Base-by-base conservation (phyloP, 768 basidiomycete genomes). In the Suillus fuscotomentosus region DNA sequence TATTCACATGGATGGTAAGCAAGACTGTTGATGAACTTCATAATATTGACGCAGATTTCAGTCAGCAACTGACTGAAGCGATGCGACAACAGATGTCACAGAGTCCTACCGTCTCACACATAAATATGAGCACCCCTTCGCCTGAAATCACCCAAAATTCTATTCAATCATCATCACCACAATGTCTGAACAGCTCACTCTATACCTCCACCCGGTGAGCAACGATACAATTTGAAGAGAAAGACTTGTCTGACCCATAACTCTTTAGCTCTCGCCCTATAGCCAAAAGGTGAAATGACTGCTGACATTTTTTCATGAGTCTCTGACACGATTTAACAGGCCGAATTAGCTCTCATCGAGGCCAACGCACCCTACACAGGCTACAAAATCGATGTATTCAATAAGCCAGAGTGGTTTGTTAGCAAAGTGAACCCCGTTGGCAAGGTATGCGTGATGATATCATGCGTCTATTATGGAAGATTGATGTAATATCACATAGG, bases 391-490 rank as follows among this genome's bases (percentile, higher is more conserved):
- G 84, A 88, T 65, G 73, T 89, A 13, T 60, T 64, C 67, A 85
- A 86, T 76, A 89, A 89, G 75, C 87, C 87, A 3, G 83, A 82
- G 61, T 88, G 87, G 87, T 88, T 87, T 68, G 81, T 81, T 0
- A 79, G 82, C 0, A 80, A 84, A 65, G 81, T 89, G 47, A 88
- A 88, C 71, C 84, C 86, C 0, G 85, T 82, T 0, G 82, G 83
- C 75, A 88, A 88, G 80, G 87, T 86, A 64, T 22, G 73, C 68
- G 27, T 24, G 17, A 43, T 9, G 7, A 24, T 20, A 3, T 3
- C 4, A 14, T 45, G 15, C 11, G 4, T 31, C 2, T 24, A 31
- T 57, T 39, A 1, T 5, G 1, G 31, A 24, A 4, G n/a, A 36
- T 11, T 39, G 36, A 38, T 38, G 31, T 20, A 5, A 24, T 9